These are phyloP conservation scores for Coelastrella sp. DNA, from an alignment of 139 green algal species.

Conservation along the genomic window DNA sequence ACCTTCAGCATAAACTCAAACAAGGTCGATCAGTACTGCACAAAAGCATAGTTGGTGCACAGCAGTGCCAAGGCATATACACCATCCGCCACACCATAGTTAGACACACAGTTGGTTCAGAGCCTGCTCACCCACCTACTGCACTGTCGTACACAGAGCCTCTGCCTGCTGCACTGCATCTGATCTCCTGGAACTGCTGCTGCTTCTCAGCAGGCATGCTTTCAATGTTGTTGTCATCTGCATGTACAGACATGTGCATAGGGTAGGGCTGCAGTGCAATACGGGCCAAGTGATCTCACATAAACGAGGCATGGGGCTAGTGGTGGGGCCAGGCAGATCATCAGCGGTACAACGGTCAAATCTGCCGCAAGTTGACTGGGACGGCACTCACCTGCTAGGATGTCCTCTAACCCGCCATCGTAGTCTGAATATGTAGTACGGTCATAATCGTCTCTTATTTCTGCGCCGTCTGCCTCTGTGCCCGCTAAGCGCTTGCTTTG, in stretches of 20 bases:
- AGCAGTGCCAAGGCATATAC: too few species aligned
- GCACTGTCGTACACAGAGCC: constrained; percentile 69
- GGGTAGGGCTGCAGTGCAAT: background rate
- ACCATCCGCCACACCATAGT: too few species aligned
- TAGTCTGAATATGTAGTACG: constrained; percentile 29
- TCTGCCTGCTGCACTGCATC: constrained; percentile 61
- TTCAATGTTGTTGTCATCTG: constrained; percentile 27
- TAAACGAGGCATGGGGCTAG: too few species aligned
- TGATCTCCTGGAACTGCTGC: constrained; percentile 51
- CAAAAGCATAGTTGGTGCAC: too few species aligned
- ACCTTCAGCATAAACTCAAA: background rate
- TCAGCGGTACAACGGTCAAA: constrained; percentile 11
- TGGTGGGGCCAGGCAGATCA: too few species aligned
- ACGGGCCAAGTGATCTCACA: too few species aligned
- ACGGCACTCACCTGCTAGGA: constrained; percentile 50
- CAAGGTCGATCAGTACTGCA: too few species aligned
- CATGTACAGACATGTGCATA: background rate
- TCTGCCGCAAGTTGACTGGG: background rate
- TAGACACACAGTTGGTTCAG: too few species aligned
- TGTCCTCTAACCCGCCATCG: constrained; percentile 49
- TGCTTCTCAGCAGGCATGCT: constrained; percentile 39
- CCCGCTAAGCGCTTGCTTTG: constrained; percentile 43
- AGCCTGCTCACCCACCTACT: constrained; percentile 28
- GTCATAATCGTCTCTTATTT: constrained; percentile 29
- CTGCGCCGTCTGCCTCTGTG: constrained; percentile 10